These are phyloP conservation scores for Persicaria tinctoria DNA, from an alignment of 148 eudicot genomes.

Conservation along the genomic window DNA sequence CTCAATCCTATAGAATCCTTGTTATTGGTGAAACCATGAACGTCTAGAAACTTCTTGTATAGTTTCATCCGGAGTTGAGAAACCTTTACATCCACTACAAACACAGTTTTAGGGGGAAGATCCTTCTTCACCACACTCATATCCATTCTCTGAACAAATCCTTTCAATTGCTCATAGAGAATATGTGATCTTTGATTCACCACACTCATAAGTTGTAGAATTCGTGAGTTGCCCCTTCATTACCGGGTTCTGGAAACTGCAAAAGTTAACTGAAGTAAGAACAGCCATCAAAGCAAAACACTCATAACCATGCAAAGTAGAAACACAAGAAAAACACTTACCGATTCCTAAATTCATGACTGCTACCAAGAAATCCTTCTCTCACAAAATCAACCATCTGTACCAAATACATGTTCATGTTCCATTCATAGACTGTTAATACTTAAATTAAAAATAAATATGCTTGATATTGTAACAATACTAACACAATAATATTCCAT, in stretches of 20 bases:
- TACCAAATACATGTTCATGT: background rate
- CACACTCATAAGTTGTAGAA: conserved; percentile 77
- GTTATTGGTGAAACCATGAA: conserved; percentile 65
- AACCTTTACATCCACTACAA: conserved; percentile 88
- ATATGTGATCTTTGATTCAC: conserved; percentile 98
- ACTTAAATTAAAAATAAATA: background rate
- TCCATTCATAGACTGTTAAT: background rate
- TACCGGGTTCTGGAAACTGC: conserved; percentile 94
- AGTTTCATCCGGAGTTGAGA: conserved; percentile 73
- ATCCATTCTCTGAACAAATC: conserved; percentile 97
- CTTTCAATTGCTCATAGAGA: conserved; percentile 85
- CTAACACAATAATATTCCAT: conserved; percentile 99
- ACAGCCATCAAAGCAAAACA: conserved; percentile 5
- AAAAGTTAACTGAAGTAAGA: conserved; percentile 7
- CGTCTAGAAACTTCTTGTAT: conserved; percentile 78
- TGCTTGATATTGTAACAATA: background rate
- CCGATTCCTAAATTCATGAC: conserved; percentile 97
- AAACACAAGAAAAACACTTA: conserved; percentile 18
- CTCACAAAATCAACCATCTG: conserved; percentile 99
- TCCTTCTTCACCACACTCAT: conserved; percentile 94
- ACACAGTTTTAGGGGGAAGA: conserved; percentile 91
- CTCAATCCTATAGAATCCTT: conserved; percentile 49
- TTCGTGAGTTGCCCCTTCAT: conserved; percentile 90
- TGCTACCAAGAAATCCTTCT: conserved; percentile 95
- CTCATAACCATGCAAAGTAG: background rate